Evolutionary conservation across 2,329 filamentous ascomycete species (phyloP).

Genomic region (Fusarium continuum): DNA sequence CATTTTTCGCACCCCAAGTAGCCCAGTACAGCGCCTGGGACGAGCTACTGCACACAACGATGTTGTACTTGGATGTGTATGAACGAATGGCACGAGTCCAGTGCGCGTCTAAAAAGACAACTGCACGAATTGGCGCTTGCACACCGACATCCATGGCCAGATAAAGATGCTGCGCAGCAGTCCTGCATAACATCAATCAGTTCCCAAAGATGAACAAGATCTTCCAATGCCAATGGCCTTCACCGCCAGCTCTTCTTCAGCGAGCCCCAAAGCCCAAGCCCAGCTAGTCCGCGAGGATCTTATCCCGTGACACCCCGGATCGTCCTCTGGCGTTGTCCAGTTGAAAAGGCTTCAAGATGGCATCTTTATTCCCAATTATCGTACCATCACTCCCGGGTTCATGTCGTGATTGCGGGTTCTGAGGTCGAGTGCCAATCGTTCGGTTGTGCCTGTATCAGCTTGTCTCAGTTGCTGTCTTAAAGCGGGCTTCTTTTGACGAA

Average conservation of each 20-base stretch:
- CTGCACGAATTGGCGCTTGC: slow-evolving; percentile 24
- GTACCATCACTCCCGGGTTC: slow-evolving; percentile 18
- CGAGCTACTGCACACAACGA: slow-evolving; percentile 18
- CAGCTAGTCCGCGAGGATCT: slow-evolving; percentile 25
- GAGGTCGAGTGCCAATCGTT: background rate
- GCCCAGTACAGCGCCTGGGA: background rate
- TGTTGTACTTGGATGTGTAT: background rate
- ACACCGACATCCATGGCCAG: slow-evolving; percentile 31
- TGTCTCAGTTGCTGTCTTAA: background rate
- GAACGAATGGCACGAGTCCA: slow-evolving; percentile 15
- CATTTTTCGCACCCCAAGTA: background rate
- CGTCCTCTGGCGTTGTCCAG: background rate
- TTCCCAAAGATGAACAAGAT: slow-evolving; percentile 16
- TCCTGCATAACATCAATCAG: slow-evolving; percentile 19
- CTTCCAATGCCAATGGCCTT: background rate
- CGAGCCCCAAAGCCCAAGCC: too few relatives aligned
- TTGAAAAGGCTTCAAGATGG: background rate
- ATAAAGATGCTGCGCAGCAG: slow-evolving; percentile 17
- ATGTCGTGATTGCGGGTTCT: slow-evolving; percentile 18
- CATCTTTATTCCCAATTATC: slow-evolving; percentile 14
- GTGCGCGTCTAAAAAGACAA: background rate
- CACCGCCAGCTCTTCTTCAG: slow-evolving; percentile 36
- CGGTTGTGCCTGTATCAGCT: too few relatives aligned
- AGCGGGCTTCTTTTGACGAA: background rate
- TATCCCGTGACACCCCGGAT: slow-evolving; percentile 11